Base-by-base conservation (phyloP, 2,329 filamentous ascomycete species). In the Aspergillus novofumigatus region DNA sequence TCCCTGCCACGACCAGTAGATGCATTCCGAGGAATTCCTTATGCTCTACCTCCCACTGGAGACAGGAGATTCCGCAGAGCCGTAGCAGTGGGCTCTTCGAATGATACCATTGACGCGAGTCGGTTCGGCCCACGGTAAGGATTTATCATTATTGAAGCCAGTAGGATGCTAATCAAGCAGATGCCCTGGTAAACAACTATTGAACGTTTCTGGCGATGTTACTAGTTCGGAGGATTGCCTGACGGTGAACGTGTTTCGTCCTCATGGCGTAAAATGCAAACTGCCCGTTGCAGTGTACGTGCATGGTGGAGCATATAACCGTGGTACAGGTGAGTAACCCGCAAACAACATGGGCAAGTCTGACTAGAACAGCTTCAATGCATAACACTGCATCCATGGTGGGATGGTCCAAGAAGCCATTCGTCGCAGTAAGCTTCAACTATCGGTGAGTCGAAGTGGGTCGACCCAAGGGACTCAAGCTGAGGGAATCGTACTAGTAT, bases 311-410 rank as follows among this genome's bases (percentile, higher is more conserved):
- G 69, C 69, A 8, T 72, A 76, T 52, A 75, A 72, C 63, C 65
- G 62, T 50, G 67, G 72, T 1, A 59, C 65, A 4, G 69, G 66
- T 60, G 56, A 9, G 53, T n/a, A 11, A 11, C 51, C 71, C 69
- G 65, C 59, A 54, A 17, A 25, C 5, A 17, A 3, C 6, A 7
- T 38, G 51, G 23, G 23, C 20, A 1, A 21, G 42, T 38, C 54
- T 57, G 20, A 59, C n/a, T 8, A 58, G 35, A 4, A 41, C 20
- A 38, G 59, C 49, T 25, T 50, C 62, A 55, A 75, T 74, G 64
- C 79, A 87, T 56, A 81, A 89, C 66, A 83, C 87, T 60, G 80
- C 79, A 0, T 82, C 82, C 38, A 84, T 89, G 72, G 81, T 87
- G 14, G 78, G 81, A 4, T 87, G 82, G 69, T 72, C 77, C 1